Conservation (phyloP, 495 filamentous ascomycete species). For the Ramalina intermedia region DNA sequence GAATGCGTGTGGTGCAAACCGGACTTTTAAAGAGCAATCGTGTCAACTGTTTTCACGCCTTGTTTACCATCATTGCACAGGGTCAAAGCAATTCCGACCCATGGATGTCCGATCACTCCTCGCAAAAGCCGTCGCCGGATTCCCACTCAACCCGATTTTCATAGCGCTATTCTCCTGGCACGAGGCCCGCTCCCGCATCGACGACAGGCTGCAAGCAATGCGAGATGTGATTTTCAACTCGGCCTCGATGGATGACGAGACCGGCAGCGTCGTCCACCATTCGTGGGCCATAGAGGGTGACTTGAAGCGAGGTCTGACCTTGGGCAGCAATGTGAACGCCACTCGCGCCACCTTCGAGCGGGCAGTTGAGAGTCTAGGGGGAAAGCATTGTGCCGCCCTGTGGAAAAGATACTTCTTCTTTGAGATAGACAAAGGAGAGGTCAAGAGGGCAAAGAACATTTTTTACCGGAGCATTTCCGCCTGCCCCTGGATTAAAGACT, state of each 20-base stretch:
- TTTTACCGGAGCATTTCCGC: conserved; percentile 35
- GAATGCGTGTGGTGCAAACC: neutral
- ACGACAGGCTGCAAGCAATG: conserved; percentile 54
- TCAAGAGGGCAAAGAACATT: conserved; percentile 31
- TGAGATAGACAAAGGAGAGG: conserved; percentile 24
- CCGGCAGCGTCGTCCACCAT: conserved; percentile 38
- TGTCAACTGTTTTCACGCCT: conserved; percentile 56
- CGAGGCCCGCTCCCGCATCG: conserved; percentile 49
- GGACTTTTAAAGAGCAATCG: conserved; percentile 30
- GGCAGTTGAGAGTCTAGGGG: conserved; percentile 29
- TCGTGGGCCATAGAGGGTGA: conserved; percentile 58
- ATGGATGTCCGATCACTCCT: conserved; percentile 45
- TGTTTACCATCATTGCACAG: conserved; percentile 49
- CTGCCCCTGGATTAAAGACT: conserved; percentile 65
- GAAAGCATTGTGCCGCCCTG: conserved; percentile 30
- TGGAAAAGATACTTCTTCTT: conserved; percentile 59
- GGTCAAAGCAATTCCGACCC: conserved; percentile 44
- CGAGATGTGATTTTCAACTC: conserved; percentile 27
- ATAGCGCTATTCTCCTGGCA: conserved; percentile 58
- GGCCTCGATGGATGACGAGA: conserved; percentile 9
- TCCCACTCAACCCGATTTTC: conserved; percentile 69
- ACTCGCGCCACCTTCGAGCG: conserved; percentile 56
- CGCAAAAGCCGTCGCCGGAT: conserved; percentile 39
- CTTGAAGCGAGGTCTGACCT: conserved; percentile 26
- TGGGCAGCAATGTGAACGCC: conserved; percentile 43